Conservation (phyloP, 352 stramenopile genomes). For the Globisporangium lucens region DNA sequence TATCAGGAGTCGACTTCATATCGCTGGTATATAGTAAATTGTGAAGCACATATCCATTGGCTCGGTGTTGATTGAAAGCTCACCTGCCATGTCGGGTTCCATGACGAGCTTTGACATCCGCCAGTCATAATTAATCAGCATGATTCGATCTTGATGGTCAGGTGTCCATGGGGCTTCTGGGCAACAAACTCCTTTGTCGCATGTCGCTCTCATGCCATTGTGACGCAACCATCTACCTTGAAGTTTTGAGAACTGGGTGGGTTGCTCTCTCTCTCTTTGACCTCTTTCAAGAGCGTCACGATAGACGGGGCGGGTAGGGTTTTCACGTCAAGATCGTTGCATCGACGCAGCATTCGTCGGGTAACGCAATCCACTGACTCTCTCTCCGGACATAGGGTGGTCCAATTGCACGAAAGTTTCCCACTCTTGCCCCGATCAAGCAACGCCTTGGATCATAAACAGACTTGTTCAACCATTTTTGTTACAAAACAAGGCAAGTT, state of each 20-base stretch:
- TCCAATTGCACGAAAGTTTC: conserved; percentile 10
- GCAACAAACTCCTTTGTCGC: not conserved
- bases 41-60: not conserved
- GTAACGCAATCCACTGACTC: conserved; percentile 37
- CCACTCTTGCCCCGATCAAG: conserved; percentile 8
- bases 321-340: conserved; percentile 7
- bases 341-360: conserved; percentile 24
- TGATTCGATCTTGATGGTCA: not conserved
- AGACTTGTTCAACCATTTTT: not conserved
- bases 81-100: too few relatives aligned
- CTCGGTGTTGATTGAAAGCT: too few relatives aligned
- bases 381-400: conserved; percentile 8
- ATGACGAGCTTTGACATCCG: too few relatives aligned
- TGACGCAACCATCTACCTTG: conserved; percentile 1
- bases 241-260: not conserved
- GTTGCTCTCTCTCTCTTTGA: not conserved
- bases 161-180: not conserved
- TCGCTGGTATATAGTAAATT: not conserved
- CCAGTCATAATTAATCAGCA: not conserved
- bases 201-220: not conserved
- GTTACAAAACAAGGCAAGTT: not conserved
- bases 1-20: not conserved
- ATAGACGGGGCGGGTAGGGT: not conserved
- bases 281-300: not conserved
- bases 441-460: not conserved